Conservation (phyloP, 768 basidiomycete genomes). For the Xanthoconium stramineum region DNA sequence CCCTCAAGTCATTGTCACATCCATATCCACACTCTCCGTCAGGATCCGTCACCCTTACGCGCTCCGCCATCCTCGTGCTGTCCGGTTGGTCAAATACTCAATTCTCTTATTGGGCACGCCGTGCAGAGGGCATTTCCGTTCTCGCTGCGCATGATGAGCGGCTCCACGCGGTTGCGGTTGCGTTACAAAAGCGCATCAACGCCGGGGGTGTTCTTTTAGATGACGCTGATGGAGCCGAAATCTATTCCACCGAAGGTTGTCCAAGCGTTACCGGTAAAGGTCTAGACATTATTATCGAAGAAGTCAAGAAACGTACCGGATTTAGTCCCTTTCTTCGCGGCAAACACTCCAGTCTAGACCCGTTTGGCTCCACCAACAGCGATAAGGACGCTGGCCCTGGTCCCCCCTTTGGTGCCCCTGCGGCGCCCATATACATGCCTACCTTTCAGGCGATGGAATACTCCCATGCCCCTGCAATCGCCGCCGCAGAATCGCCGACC, state of each 20-base stretch:
- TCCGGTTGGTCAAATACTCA: conserved; percentile 55
- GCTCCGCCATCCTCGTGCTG: conserved; percentile 44
- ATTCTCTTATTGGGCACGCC: conserved; percentile 54
- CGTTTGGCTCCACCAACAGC: conserved; percentile 40
- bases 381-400: conserved; percentile 34
- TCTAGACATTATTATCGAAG: conserved; percentile 46
- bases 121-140: conserved; percentile 48
- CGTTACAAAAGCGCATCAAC: conserved; percentile 40
- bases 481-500: conserved; percentile 28
- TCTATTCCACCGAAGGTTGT: conserved; percentile 31
- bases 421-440: conserved; percentile 38
- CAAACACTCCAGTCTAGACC: conserved; percentile 49
- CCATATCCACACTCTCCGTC: conserved; percentile 36
- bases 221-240: conserved; percentile 20
- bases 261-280: conserved; percentile 47
- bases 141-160: conserved; percentile 40
- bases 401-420: conserved; percentile 18
- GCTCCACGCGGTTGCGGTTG: conserved; percentile 38
- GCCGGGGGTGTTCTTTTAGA: conserved; percentile 33
- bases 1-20: conserved; percentile 46
- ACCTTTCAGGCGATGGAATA: conserved; percentile 40
- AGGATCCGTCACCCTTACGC: conserved; percentile 45
- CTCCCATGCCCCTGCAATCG: conserved; percentile 32
- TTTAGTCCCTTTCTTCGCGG: conserved; percentile 48
- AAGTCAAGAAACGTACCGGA: conserved; percentile 47